Base-by-base conservation (phyloP, 306 rosid genomes). In the Pyrus betulifolia region DNA sequence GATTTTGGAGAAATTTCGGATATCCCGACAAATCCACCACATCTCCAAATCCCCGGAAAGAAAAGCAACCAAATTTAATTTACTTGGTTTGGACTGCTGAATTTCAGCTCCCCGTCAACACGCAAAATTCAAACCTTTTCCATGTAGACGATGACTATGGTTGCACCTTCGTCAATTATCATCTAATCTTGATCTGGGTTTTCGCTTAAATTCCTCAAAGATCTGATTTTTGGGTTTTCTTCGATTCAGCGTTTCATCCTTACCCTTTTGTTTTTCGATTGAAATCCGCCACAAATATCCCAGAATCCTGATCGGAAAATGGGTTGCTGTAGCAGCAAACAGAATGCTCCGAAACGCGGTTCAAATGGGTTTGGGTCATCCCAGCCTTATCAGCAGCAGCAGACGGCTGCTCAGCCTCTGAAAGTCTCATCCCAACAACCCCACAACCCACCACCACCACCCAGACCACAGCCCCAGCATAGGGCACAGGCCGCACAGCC, bases 311-410 rank as follows among this genome's bases (percentile, higher is more conserved):
- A 33, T 51, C 55, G 18, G 66, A 45, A 62, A 76, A 92, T 93
- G 97, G 97, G 97, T 81, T 90, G 93, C 69, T 89, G 76, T 1
- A 62, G 76, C 73, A 90, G 96, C 92, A 92, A 88, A 78, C 81
- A 76, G 42, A 80, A 76, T 12, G 67, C 79, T 62, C 73, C 82
- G 30, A 77, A 23, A n/a, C 23, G 72, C 25, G 85, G 67, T 6
- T 31, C 76, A 67, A 59, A 54, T 42, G 76, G 73, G 15, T 54
- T 79, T 49, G 84, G 75, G 67, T 65, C 87, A 69, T 67, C 35
- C 44, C 87, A 83, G 54, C 31, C 58, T 62, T 74, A 84, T 72
- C 76, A 72, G 11, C 63, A 44, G 5, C 87, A 67, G 21, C 87
- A 77, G 27, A 68, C 78, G 23, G 42, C 35, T 31, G 67, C 71